These are phyloP conservation scores for Coniferiporia sulphurascens DNA, from an alignment of 1,284 basidiomycete genomes.

Conservation along the genomic window DNA sequence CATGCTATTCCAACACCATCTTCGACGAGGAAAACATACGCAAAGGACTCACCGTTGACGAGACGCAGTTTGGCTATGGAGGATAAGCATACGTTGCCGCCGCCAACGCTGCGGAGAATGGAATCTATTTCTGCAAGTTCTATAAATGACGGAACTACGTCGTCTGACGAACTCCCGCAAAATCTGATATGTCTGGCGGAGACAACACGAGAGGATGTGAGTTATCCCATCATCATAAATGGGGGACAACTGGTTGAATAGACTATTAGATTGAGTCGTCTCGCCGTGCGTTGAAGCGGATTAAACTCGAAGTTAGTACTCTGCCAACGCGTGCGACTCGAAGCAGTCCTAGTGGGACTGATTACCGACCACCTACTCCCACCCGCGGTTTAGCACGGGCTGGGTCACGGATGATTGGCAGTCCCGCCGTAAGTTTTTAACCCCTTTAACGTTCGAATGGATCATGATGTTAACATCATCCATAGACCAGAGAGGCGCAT, in stretches of 20 bases:
- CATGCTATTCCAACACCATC: constrained; percentile 36
- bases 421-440: constrained; percentile 32
- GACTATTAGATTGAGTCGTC: constrained; percentile 56
- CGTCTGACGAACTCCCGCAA: constrained; percentile 30
- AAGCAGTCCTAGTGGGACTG: neutral
- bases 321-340: constrained; percentile 18
- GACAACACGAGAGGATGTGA: constrained; percentile 66
- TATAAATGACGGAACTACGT: neutral
- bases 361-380: constrained; percentile 30
- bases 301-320: constrained; percentile 49
- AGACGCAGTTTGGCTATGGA: neutral
- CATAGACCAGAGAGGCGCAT: constrained; percentile 64
- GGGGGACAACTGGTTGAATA: too few species aligned
- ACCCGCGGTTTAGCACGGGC: constrained; percentile 34
- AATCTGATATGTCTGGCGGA: constrained; percentile 44
- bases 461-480: neutral
- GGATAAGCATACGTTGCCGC: neutral
- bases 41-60: constrained; percentile 46
- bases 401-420: constrained; percentile 20
- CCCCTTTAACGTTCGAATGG: neutral
- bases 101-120: neutral
- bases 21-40: constrained; percentile 37
- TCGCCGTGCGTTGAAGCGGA: constrained; percentile 61
- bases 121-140: constrained; percentile 1
- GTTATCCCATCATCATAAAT: constrained; percentile 21